Evolutionary conservation across 441 rosid species (phyloP).

Genomic region (Rhodomyrtus psidioides): DNA sequence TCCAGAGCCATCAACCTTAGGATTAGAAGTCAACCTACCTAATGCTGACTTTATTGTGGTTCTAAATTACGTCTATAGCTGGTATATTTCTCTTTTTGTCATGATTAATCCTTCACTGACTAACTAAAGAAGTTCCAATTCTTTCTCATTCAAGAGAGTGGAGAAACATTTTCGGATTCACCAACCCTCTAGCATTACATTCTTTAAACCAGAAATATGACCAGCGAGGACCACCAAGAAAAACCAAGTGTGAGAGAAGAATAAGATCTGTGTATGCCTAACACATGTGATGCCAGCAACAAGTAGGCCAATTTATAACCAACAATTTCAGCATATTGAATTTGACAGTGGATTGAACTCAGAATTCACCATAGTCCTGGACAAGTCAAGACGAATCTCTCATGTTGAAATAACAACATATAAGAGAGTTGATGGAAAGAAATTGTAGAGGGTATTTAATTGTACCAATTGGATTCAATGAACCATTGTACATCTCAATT

Average conservation of each 20-base stretch:
- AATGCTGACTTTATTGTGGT: not conserved
- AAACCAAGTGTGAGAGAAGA: not conserved
- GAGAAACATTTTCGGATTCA: not conserved
- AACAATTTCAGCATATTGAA: not conserved
- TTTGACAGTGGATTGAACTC: not conserved
- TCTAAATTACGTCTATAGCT: not conserved
- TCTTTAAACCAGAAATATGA: not conserved
- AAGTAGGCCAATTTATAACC: not conserved
- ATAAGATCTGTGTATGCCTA: not conserved
- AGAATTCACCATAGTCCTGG: not conserved
- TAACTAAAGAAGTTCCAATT: not conserved
- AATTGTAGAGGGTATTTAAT: not conserved
- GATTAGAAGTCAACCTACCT: conserved; percentile 20
- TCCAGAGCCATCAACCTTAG: conserved; percentile 61
- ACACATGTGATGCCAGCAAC: not conserved
- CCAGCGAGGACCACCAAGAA: not conserved
- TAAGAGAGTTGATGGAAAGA: not conserved
- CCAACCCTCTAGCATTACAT: not conserved
- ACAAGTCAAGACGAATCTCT: not conserved
- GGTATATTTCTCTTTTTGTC: not conserved
- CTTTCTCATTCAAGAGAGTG: not conserved
- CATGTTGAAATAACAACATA: not conserved
- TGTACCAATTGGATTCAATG: not conserved
- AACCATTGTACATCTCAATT: conserved; percentile 21
- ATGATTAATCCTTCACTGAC: not conserved